Base-by-base conservation (phyloP, 2,329 filamentous ascomycete genomes). In the Scytalidium sp. region DNA sequence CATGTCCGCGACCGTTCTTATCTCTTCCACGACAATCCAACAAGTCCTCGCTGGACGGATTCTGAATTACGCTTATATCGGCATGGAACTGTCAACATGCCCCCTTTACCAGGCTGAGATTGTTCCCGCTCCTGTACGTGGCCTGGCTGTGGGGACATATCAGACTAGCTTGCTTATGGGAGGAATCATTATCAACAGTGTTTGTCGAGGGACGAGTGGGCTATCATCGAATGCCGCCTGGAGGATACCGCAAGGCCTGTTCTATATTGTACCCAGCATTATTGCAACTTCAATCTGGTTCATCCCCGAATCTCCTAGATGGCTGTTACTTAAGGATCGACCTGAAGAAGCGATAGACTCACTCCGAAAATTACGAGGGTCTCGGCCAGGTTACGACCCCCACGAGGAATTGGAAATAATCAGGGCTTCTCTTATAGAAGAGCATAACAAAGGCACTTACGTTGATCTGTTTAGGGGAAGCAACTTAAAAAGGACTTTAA, bases 11-110 rank as follows among this genome's bases (percentile, higher is more conserved):
- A 65, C 62, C 1, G 56, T 71, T 10, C 48, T 60, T 3, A 51
- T 71, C 39, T 69, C 67, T 0, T 63, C 67, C 5, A 51, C 56
- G 11, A 60, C 36, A 15, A 55, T 47, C 3, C 52, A 56, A 1
- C 67, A 70, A 46, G 66, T 68, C 15, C 53, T 72, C 42, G 63
- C 60, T 3, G 68, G 58, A 1, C 62, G 68, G 3, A 66, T 67
- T 6, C 56, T 72, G 3, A 66, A 68, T 32, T 41, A 70, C 45
- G 45, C 67, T 19, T 72, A 72, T 43, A 59, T 71, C 25, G 70
- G 69, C 13, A 71, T 70, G 62, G 69, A 72, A 50, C 59, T 72
- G 9, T 63, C 70, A 1, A 56, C 67, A 2, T 64, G 70, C 0
- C 70, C 70, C 0, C 60, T 64, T 0, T 66, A 62, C 10, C 66